Evolutionary conservation across 2,329 filamentous ascomycete species (phyloP), one percentile per base, ranked within the genome.

Genomic region (Kalmusia sp.): DNA sequence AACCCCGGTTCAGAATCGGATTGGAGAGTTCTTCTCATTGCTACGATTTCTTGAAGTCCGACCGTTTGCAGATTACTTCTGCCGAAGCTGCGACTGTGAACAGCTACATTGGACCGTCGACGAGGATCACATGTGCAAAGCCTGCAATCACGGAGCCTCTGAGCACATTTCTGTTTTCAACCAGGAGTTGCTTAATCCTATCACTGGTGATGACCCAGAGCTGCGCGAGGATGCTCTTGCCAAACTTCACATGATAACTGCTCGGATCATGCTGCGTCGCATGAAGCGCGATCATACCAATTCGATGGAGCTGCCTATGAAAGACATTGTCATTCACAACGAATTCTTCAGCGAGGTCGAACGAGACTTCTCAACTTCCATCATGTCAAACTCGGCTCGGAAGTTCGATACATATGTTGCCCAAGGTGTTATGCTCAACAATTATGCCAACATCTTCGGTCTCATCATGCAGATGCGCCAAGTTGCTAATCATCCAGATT

Each of bases 401-500:
- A 88, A 92, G 65, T 99, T 98, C 62, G 91, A 98, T 69, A 98
- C 93, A 0, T 99, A 98, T 62, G 95, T 98, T 31, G 89, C 92
- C 15, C 91, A 92, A 59, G 93, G 92, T 78, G 93, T 98, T 17
- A 86, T 99, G 75, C 84, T 99, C 46, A 82, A 98, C 80, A 73
- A 73, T 71, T 98, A 98, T 64, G 95, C 95, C 78, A 99, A 99
- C 73, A 98, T 99, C 61, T 99, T 99, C 67, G 93, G 93, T 69
- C 83, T 99, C 50, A 97, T 99, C 69, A 98, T 98, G 92, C 93
- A 96, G 75, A 98, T 99, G 93, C 89, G 95, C 50, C 95, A 99
- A 77, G 91, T 97, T 22, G 92, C 95, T 6, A 95, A 99, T 62
- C 95, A 99, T 70, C 95, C 95, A 0, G 95, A 99, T 76, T 77